Evolutionary conservation across 805 yeast genomes (phyloP), one percentile per base, ranked within the genome.

Genomic region (Zygosaccharomyces rouxii): DNA sequence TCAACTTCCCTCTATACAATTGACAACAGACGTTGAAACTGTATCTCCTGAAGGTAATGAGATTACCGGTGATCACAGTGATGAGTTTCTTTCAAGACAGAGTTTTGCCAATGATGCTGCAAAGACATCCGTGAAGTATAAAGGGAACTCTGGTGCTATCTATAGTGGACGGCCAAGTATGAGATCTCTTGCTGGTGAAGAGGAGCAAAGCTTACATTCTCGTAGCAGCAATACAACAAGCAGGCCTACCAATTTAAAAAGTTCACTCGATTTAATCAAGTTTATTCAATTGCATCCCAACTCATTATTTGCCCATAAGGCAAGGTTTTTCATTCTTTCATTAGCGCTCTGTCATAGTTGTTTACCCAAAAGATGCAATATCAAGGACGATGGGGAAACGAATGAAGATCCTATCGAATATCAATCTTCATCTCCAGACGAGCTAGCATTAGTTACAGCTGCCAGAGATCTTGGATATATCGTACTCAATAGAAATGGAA

Each of bases 381-480:
- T 43, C 7, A 58, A 59, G 18, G 37, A 30, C 9, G 14, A 21
- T 35, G 47, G 46, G 5, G 50, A 39, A 22, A 16, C 25, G n/a
- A 66, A 58, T 2, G 77, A 71, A 38, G 81, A 74, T 19, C 71
- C 74, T 19, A 78, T 89, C 21, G 83, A 80, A 48, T 94, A 94
- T 59, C 97, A 92, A 63, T 88, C 98, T 0, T 82, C 98, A 0
- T 90, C 97, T 0, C 99, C 99, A 0, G 99, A 94, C 68, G 99
- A 94, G 64, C 69, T 90, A 43, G 99, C 99, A 0, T 71, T 94
- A 26, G 92, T 94, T 2, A 80, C 84, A 40, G 99, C 98, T 1
- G 99, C 99, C 0, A 76, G 96, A 56, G 99, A 94, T 62, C 75
- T 94, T 74, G 99, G 99, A 0, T 94, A 75, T 64, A 81, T 90